Evolutionary conservation across 148 eudicot species (phyloP).

Genomic region (Vaccinium darrowii): DNA sequence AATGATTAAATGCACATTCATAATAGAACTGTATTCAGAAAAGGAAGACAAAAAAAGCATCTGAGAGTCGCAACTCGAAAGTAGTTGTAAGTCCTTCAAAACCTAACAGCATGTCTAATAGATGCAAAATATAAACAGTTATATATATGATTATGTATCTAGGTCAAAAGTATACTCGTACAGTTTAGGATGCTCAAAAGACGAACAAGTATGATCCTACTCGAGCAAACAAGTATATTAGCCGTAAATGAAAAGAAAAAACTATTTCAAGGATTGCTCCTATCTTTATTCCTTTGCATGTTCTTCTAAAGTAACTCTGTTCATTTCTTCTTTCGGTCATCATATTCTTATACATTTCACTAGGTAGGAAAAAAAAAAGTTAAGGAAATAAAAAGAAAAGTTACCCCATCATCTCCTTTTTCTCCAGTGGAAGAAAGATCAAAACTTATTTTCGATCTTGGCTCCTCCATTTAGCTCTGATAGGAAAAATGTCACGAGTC

Average conservation of each 20-base stretch:
- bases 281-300: background rate
- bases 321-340: background rate
- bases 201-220: too few species aligned
- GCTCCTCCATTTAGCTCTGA: conserved; percentile 29
- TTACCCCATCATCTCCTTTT: conserved; percentile 85
- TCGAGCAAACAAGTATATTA: background rate
- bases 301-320: background rate
- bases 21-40: too few species aligned
- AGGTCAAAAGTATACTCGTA: too few species aligned
- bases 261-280: background rate
- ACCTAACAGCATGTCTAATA: background rate
- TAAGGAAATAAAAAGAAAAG: conserved; percentile 13
- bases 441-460: conserved; percentile 28
- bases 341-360: background rate
- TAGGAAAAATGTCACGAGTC: background rate
- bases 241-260: background rate
- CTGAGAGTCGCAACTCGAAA: too few species aligned
- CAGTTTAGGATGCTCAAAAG: background rate
- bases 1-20: too few species aligned
- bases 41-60: too few species aligned
- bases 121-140: too few species aligned
- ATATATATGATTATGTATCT: too few species aligned
- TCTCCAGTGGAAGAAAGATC: too few species aligned
- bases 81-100: too few species aligned
- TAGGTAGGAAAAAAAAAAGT: background rate